Percentiles rank a stretch among this genome's conserved stretches.
Conservation (phyloP, 768 basidiomycete genomes). For the Holtermanniella nyarrowii region DNA sequence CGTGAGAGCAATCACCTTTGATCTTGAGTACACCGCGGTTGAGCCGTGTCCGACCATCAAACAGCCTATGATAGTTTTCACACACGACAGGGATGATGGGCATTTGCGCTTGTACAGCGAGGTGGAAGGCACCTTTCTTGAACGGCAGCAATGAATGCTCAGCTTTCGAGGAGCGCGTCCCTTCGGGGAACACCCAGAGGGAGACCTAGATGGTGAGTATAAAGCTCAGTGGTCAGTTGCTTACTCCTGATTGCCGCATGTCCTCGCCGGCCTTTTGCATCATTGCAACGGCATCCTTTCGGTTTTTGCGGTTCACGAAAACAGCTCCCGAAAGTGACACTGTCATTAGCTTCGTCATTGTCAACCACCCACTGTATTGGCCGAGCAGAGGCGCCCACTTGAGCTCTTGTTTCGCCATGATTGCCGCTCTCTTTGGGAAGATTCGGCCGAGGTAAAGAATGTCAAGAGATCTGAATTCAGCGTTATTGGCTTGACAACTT, state of each 20-base stretch:
- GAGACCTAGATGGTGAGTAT: constrained; percentile 48
- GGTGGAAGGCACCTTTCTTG: constrained; percentile 97
- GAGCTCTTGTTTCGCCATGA: constrained; percentile 88
- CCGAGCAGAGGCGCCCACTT: constrained; percentile 74
- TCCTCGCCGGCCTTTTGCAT: constrained; percentile 64
- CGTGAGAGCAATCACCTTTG: constrained; percentile 49
- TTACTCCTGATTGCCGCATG: constrained; percentile 52
- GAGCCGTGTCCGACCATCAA: constrained; percentile 56
- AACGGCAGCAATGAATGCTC: constrained; percentile 65
- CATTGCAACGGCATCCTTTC: constrained; percentile 58
- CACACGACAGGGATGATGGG: constrained; percentile 85
- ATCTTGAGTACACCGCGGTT: constrained; percentile 66
- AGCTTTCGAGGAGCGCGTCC: constrained; percentile 68
- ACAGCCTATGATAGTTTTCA: constrained; percentile 87
- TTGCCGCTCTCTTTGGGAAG: constrained; percentile 69
- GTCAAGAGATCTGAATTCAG: constrained; percentile 29
- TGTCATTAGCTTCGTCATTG: constrained; percentile 2
- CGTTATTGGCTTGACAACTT: constrained; percentile 1
- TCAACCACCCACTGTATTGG: constrained; percentile 52
- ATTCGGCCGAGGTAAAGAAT: constrained; percentile 71
- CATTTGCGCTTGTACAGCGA: constrained; percentile 75
- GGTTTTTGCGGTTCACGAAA: constrained; percentile 81
- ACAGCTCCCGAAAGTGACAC: constrained; percentile 78
- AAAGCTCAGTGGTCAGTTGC: not conserved
- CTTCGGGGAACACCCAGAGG: constrained; percentile 93